Base-by-base conservation (phyloP, 805 yeast species). In the Barnettozyma salicaria region DNA sequence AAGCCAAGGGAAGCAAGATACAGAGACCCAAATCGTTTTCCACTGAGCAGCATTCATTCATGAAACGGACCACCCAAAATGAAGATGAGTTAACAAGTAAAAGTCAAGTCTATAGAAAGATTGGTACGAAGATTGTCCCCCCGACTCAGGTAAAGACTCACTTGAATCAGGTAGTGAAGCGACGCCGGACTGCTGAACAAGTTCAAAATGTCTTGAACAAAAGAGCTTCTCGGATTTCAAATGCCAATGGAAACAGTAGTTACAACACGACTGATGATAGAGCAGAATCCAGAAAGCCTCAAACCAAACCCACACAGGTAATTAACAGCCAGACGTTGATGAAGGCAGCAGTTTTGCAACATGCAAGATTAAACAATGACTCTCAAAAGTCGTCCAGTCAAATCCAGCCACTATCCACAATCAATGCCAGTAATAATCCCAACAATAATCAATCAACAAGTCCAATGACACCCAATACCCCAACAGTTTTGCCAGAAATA, bases 401-500 rank as follows among this genome's bases (percentile, higher is more conserved):
- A 27, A 42, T 47, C 31, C 45, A 49, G 7, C 12, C 27, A 3
- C 14, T 25, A 10, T 9, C 30, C 19, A 14, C 7, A 3, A 14
- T 40, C 6, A 29, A 4, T 24, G 17, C 23, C n/a, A 19, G 11
- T 2, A 21, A 6, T 26, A 29, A n/a, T 16, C n/a, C 20, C 6
- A 12, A n/a, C n/a, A n/a, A n/a, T n/a, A n/a, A n/a, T 11, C 13
- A 5, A 8, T 30, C 31, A 4, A 41, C 19, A 28, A 44, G 24
- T 34, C 51, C 53, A 11, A 27, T 21, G 6, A 50, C 55, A n/a
- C 55, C 55, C 19, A 27, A 16, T 3, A 30, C 49, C 1, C 42
- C 52, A 14, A 44, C 48, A 3, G 56, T 49, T 5, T 49, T 70
- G 19, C 76, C 76, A 3, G 75, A 70, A 27, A 71, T 70, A 9